Evolutionary conservation across 495 filamentous ascomycete species (phyloP).

Genomic region (Hypomontagnella submonticulosa): DNA sequence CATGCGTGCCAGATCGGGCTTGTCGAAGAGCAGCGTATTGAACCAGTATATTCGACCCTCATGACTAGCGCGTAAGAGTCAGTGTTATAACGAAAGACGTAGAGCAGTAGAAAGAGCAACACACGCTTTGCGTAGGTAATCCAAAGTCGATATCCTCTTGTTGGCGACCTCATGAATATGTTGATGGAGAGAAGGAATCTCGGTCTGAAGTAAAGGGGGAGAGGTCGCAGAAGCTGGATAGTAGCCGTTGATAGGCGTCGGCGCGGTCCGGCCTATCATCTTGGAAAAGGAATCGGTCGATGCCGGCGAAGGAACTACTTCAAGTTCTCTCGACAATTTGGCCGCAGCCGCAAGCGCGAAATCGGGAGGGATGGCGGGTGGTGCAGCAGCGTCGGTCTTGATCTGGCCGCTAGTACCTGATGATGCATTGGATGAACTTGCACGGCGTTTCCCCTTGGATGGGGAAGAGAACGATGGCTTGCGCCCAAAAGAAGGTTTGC

Average conservation of each 20-base stretch:
- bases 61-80: slow-evolving; percentile 67
- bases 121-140: slow-evolving; percentile 92
- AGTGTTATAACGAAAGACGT: slow-evolving; percentile 21
- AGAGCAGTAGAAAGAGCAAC: slow-evolving; percentile 47
- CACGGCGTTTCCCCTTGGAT: slow-evolving; percentile 53
- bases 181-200: slow-evolving; percentile 66
- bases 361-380: slow-evolving; percentile 53
- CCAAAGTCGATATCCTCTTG: slow-evolving; percentile 95
- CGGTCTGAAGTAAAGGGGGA: slow-evolving; percentile 49
- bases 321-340: slow-evolving; percentile 51
- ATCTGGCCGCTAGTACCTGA: slow-evolving; percentile 37
- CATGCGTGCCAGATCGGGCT: slow-evolving; percentile 79
- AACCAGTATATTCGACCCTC: slow-evolving; percentile 98
- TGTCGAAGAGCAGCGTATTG: slow-evolving; percentile 92
- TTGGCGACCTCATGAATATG: slow-evolving; percentile 89
- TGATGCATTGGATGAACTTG: slow-evolving; percentile 50
- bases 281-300: slow-evolving; percentile 54
- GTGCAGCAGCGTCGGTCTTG: slow-evolving; percentile 51
- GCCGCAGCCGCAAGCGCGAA: slow-evolving; percentile 54
- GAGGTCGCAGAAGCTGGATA: slow-evolving; percentile 49
- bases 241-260: slow-evolving; percentile 42
- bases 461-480: slow-evolving; percentile 56
- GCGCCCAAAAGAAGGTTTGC: slow-evolving; percentile 56
- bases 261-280: slow-evolving; percentile 57
- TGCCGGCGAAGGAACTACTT: slow-evolving; percentile 48